Evolutionary conservation across 306 rosid genomes (phyloP).

Genomic region (Cicer cuneatum): DNA sequence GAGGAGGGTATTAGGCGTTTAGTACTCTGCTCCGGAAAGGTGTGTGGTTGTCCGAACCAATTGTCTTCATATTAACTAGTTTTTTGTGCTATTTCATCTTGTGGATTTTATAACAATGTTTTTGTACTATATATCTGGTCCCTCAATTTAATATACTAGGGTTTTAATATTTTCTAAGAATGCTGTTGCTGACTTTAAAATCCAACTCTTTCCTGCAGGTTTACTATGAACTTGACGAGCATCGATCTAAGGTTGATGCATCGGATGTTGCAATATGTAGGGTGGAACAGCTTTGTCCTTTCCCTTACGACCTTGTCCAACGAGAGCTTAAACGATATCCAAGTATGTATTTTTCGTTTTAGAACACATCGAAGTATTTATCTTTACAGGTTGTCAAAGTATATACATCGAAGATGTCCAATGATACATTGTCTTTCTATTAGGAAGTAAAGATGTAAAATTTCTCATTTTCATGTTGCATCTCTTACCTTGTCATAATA

Average conservation of each 20-base stretch:
- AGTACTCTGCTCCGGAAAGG: constrained; percentile 97
- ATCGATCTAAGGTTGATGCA: constrained; percentile 64
- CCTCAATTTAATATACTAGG: neutral
- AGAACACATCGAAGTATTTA: neutral
- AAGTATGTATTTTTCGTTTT: constrained; percentile 57
- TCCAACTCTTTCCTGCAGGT: constrained; percentile 56
- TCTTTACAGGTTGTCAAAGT: neutral
- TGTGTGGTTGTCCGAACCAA: constrained; percentile 33
- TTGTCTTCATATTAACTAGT: constrained; percentile 3
- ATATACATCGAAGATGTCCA: neutral
- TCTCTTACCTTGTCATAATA: neutral
- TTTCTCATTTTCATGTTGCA: neutral
- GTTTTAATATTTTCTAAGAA: constrained; percentile 25
- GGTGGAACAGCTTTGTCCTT: constrained; percentile 97
- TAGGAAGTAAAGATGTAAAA: neutral
- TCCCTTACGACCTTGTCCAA: constrained; percentile 92
- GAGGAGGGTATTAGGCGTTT: constrained; percentile 95
- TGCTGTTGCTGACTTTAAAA: constrained; percentile 14
- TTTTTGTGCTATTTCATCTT: constrained; percentile 8
- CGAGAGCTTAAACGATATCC: constrained; percentile 96
- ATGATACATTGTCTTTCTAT: neutral
- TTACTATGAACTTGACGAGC: constrained; percentile 92
- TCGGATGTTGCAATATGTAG: constrained; percentile 91
- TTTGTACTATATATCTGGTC: constrained; percentile 12
- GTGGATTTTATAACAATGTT: constrained; percentile 20